These are phyloP conservation scores for Suillus sp. DNA, from an alignment of 768 basidiomycete species.

Conservation along the genomic window DNA sequence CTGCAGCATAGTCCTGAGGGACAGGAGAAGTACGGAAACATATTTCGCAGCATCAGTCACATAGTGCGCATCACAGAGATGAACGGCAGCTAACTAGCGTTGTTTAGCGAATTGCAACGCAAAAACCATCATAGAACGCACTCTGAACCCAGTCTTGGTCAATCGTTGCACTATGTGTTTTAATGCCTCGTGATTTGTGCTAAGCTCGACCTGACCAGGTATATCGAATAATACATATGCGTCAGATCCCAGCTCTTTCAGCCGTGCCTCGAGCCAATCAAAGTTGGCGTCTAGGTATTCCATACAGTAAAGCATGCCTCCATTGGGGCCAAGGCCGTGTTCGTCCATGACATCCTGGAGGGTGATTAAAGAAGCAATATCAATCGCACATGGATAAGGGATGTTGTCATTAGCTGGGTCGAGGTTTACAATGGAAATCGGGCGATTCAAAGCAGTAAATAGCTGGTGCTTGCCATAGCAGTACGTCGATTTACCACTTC, in stretches of 20 bases:
- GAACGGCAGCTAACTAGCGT: constrained; percentile 83
- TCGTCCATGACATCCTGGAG: constrained; percentile 86
- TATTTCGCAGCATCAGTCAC: constrained; percentile 96
- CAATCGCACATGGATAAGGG: constrained; percentile 89
- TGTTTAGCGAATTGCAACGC: constrained; percentile 9
- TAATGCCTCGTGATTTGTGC: constrained; percentile 92
- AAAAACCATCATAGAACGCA: constrained; percentile 45
- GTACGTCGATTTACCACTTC: constrained; percentile 87
- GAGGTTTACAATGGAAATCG: constrained; percentile 90
- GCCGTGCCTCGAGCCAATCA: constrained; percentile 78
- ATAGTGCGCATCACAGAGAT: constrained; percentile 96
- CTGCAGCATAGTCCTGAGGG: constrained; percentile 96
- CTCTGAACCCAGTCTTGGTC: constrained; percentile 78
- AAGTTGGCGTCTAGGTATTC: constrained; percentile 95
- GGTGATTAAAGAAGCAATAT: constrained; percentile 83
- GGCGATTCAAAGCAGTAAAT: constrained; percentile 81
- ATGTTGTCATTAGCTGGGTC: constrained; percentile 93
- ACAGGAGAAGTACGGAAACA: constrained; percentile 87
- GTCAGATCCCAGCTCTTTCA: constrained; percentile 67
- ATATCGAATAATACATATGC: constrained; percentile 93
- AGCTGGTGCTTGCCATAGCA: constrained; percentile 89
- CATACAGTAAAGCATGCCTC: constrained; percentile 94
- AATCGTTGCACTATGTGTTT: constrained; percentile 75
- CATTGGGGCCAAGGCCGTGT: constrained; percentile 89
- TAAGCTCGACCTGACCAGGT: constrained; percentile 96